Percentiles rank a stretch among this genome's conserved stretches.
Evolutionary conservation across 345 rosid genomes (phyloP).

Genomic region (Boechera divaricarpa): DNA sequence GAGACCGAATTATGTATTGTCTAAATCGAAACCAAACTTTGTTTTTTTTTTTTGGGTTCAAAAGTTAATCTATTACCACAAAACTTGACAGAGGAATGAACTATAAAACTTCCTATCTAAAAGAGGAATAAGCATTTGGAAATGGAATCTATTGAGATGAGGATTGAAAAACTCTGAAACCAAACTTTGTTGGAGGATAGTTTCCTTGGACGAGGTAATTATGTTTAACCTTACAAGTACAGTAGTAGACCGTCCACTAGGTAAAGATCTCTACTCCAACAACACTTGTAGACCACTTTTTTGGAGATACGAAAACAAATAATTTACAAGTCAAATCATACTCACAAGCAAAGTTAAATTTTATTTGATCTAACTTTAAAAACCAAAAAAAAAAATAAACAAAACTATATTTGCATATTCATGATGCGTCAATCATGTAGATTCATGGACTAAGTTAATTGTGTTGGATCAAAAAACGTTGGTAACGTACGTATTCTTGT

Average conservation of each 20-base stretch:
- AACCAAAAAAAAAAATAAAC: background rate
- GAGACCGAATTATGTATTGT: background rate
- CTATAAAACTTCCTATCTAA: background rate
- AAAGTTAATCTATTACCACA: background rate
- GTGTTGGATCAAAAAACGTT: background rate
- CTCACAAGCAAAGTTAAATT: background rate
- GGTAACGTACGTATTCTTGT: background rate
- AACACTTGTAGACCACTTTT: background rate
- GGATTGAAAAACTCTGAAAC: background rate
- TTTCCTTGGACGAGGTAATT: constrained; percentile 11
- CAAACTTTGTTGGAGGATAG: constrained; percentile 1
- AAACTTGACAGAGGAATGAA: background rate
- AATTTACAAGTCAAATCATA: background rate
- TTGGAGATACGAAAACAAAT: background rate
- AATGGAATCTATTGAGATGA: background rate
- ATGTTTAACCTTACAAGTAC: constrained; percentile 15
- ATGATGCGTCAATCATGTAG: background rate
- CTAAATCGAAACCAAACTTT: background rate
- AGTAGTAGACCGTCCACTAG: constrained; percentile 28
- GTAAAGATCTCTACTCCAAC: constrained; percentile 11
- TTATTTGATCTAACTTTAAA: background rate
- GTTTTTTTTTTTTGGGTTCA: background rate
- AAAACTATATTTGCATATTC: background rate
- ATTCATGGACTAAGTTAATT: constrained; percentile 18
- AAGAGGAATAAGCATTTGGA: background rate